A percentile compares a stretch with the other conserved stretches of the same genome.
These are phyloP conservation scores for Hypoxylon lienhwacheense DNA, from an alignment of 495 filamentous ascomycete species.

Conservation along the genomic window DNA sequence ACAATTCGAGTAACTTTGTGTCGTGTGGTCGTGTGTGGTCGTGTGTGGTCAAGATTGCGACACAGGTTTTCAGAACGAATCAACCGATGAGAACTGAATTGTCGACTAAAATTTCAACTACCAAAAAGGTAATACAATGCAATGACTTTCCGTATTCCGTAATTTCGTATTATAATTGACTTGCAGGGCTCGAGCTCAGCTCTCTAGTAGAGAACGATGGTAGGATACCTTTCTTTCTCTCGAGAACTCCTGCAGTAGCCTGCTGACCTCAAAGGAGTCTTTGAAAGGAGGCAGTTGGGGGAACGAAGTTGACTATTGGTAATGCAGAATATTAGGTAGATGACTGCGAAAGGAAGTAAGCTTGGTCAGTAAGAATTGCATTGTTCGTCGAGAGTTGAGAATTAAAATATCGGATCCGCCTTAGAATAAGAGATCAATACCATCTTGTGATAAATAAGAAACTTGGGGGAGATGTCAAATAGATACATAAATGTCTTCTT, in stretches of 20 bases:
- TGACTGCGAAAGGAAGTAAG: conserved; percentile 38
- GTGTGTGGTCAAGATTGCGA: conserved; percentile 13
- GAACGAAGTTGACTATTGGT: conserved; percentile 39
- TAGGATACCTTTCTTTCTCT: conserved; percentile 40
- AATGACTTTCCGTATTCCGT: conserved; percentile 33
- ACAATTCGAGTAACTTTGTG: conserved; percentile 7
- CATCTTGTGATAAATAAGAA: too few relatives aligned
- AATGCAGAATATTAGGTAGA: conserved; percentile 37
- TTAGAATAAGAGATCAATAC: too few relatives aligned
- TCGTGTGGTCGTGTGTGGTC: too few relatives aligned
- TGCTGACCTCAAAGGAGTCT: conserved; percentile 87
- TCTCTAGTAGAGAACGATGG: conserved; percentile 34
- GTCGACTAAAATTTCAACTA: conserved; percentile 39
- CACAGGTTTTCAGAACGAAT: conserved; percentile 26
- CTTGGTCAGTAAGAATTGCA: conserved; percentile 36
- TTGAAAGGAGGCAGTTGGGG: conserved; percentile 47
- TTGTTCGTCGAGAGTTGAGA: conserved; percentile 7
- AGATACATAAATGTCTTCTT: too few relatives aligned
- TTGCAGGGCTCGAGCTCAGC: conserved; percentile 37
- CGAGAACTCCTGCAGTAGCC: conserved; percentile 81
- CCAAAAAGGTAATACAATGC: conserved; percentile 45
- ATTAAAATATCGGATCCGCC: too few relatives aligned
- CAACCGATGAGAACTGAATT: conserved; percentile 5
- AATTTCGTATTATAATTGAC: conserved; percentile 25
- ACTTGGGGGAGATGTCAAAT: too few relatives aligned